phyloP scores from a whole-genome alignment of 441 rosid genomes.

The Populus trichocarpa region DNA sequence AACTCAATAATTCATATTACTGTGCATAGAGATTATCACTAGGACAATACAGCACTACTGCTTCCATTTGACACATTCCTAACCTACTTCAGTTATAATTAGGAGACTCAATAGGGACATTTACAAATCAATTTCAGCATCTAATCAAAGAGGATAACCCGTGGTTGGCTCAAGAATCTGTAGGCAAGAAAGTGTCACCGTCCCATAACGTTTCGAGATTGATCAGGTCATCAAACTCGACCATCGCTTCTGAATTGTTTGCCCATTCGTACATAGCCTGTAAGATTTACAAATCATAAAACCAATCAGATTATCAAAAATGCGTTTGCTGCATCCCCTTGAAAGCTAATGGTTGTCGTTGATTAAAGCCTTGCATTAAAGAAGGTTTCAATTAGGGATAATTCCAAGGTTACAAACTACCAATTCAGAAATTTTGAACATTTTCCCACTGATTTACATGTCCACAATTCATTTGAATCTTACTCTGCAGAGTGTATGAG shows the following conservation, averaged over 20 bases:
- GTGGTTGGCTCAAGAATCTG: conserved; percentile 27
- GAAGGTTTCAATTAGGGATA: not conserved
- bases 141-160: not conserved
- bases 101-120: conserved; percentile 9
- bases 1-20: not conserved
- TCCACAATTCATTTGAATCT: not conserved
- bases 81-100: not conserved
- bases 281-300: conserved; percentile 1
- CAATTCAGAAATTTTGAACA: not conserved
- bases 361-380: not conserved
- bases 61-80: conserved; percentile 4
- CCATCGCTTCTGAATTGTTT: conserved; percentile 29
- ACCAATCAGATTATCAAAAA: not conserved
- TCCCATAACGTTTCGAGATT: conserved; percentile 59
- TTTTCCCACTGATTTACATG: not conserved
- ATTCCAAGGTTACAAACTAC: not conserved
- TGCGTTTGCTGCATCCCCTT: not conserved
- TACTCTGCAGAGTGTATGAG: not conserved
- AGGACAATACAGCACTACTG: not conserved
- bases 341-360: not conserved
- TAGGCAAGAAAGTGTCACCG: conserved; percentile 43
- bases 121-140: conserved; percentile 10
- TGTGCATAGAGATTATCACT: not conserved
- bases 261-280: conserved; percentile 35
- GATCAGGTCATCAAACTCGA: conserved; percentile 46